Conservation (phyloP, 1,139 yeast species). For the Hyphopichia khmerensis region DNA sequence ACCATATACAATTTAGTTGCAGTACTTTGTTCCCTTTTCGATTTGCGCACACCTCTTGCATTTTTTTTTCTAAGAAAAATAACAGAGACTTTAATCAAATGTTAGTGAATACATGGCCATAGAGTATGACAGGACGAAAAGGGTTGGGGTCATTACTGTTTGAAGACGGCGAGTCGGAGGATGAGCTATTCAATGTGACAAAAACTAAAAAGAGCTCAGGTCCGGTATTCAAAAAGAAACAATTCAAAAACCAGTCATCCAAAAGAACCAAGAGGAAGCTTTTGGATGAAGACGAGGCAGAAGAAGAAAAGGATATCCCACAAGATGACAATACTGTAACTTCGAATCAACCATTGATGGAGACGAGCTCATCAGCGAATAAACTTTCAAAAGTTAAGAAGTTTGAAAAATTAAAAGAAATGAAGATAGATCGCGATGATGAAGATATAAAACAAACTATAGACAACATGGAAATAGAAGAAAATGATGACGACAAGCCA, state of each 20-base stretch:
- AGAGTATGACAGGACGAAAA: background rate
- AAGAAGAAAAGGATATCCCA: background rate
- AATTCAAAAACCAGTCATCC: background rate
- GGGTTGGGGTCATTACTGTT: slow-evolving; percentile 2
- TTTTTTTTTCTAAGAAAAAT: no score
- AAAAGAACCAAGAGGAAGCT: background rate
- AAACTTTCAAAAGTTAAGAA: slow-evolving; percentile 1
- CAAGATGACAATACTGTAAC: no score
- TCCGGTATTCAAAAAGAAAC: slow-evolving; percentile 8
- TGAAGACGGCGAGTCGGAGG: slow-evolving; percentile 6
- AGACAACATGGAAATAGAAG: slow-evolving; percentile 14
- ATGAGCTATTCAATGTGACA: slow-evolving; percentile 4
- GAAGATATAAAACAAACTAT: slow-evolving; percentile 9
- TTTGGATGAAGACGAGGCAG: background rate
- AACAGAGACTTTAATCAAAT: no score
- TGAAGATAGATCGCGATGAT: background rate
- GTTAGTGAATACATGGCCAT: no score
- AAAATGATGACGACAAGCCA: slow-evolving; percentile 13
- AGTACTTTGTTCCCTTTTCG: no score
- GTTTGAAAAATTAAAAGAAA: background rate
- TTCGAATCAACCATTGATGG: no score
- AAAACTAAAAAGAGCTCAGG: background rate
- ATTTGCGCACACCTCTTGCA: no score
- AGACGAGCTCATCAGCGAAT: background rate
- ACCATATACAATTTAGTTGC: no score